Percentiles rank a stretch among this genome's conserved stretches.
Conservation (phyloP, 163 green algal species). For the Prototheca cutis region DNA sequence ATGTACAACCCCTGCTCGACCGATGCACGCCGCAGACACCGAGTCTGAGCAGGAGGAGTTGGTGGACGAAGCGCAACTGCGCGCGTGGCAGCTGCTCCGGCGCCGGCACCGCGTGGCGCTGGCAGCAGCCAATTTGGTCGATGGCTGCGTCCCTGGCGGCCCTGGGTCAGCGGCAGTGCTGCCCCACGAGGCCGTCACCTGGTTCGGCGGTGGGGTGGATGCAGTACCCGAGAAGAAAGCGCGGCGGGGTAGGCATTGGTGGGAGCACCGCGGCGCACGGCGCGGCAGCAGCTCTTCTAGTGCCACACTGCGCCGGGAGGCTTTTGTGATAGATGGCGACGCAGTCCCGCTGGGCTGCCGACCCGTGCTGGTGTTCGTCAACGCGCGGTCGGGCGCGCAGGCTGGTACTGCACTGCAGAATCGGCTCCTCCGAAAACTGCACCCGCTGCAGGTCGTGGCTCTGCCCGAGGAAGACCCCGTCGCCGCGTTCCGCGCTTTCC, state of each 20-base stretch:
- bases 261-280: not conserved
- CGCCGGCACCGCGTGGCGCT: not conserved
- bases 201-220: not conserved
- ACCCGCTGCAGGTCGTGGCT: constrained; percentile 67
- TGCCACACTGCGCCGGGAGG: not conserved
- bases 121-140: not conserved
- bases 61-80: no score
- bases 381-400: constrained; percentile 56
- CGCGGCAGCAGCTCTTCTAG: no score
- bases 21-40: no score
- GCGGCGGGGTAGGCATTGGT: not conserved
- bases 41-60: not conserved
- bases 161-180: not conserved
- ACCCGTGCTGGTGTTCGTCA: constrained; percentile 58
- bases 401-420: constrained; percentile 26
- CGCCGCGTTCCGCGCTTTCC: constrained; percentile 42
- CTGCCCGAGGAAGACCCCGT: constrained; percentile 47
- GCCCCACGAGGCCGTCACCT: not conserved
- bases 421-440: constrained; percentile 53
- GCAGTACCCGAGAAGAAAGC: not conserved
- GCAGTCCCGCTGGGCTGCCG: constrained; percentile 9
- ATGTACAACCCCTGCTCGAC: not conserved
- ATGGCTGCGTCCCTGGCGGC: not conserved
- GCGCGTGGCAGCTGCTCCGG: not conserved
- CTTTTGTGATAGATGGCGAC: not conserved